Percentiles rank a stretch among this genome's conserved stretches.
These are phyloP conservation scores for Nyctanthes arbortristis DNA, from an alignment of 257 asterid species.

Conservation along the genomic window DNA sequence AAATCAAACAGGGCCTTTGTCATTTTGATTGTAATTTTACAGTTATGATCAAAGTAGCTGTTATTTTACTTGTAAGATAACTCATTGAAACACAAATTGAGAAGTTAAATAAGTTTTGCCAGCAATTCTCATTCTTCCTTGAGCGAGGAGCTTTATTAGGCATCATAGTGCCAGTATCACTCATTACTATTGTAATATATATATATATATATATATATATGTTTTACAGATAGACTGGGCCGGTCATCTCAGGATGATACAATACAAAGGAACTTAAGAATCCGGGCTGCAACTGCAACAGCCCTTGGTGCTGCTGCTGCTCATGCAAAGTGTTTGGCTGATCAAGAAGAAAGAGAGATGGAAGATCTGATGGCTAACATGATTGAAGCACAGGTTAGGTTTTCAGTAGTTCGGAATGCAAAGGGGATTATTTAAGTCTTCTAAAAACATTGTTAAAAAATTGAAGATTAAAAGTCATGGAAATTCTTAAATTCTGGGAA, in stretches of 20 bases:
- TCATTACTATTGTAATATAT: constrained; percentile 11
- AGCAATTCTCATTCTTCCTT: too few species aligned
- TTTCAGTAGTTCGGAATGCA: constrained; percentile 2
- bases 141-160: neutral
- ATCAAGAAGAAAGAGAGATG: constrained; percentile 86
- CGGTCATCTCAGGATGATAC: constrained; percentile 43
- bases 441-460: too few species aligned
- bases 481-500: neutral
- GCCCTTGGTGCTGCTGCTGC: constrained; percentile 94
- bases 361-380: constrained; percentile 63
- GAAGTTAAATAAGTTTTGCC: too few species aligned
- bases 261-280: constrained; percentile 66
- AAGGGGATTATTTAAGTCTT: neutral
- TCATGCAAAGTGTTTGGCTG: constrained; percentile 84
- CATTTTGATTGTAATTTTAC: too few species aligned
- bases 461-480: too few species aligned
- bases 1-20: too few species aligned
- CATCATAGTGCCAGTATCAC: constrained; percentile 6
- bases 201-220: too few species aligned
- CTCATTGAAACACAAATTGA: too few species aligned
- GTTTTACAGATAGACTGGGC: constrained; percentile 43
- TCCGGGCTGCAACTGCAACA: constrained; percentile 86
- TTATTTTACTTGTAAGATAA: too few species aligned
- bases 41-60: too few species aligned
- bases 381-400: constrained; percentile 74